Conservation (phyloP, 139 green algal species). For the Tetradesmus lagerheimii region DNA sequence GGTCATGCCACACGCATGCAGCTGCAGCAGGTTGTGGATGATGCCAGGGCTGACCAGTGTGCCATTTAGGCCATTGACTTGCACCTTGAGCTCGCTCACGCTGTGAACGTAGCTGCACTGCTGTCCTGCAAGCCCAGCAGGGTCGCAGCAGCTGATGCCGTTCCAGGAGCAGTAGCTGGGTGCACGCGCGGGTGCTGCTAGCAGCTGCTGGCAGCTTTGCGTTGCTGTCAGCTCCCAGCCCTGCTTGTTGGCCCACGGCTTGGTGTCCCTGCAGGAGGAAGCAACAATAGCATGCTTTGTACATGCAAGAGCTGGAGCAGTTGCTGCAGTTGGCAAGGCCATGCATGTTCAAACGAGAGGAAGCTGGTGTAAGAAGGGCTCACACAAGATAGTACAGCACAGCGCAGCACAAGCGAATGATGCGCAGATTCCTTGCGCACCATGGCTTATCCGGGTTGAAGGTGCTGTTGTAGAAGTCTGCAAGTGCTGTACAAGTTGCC, state of each 20-base stretch:
- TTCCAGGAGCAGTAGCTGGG: conserved; percentile 43
- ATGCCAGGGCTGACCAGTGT: neutral
- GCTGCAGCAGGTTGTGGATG: neutral
- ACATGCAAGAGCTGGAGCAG: neutral
- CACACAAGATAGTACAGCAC: no score
- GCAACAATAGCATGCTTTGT: neutral
- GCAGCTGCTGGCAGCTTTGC: conserved; percentile 2
- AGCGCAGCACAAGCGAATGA: neutral
- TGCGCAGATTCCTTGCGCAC: neutral
- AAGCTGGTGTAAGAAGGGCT: no score
- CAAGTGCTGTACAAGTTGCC: conserved; percentile 32
- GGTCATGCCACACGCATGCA: conserved; percentile 42
- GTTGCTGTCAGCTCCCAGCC: conserved; percentile 38
- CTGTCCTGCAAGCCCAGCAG: neutral
- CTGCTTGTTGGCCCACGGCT: conserved; percentile 1
- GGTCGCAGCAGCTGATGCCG: conserved; percentile 43
- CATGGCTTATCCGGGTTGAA: conserved; percentile 2
- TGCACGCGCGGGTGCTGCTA: neutral
- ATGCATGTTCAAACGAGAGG: no score
- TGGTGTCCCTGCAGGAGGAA: neutral
- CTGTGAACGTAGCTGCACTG: neutral
- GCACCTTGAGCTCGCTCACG: conserved; percentile 3
- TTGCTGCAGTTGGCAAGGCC: neutral
- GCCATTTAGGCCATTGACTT: conserved; percentile 41
- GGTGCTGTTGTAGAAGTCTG: conserved; percentile 11